phyloP scores from a whole-genome alignment of 495 filamentous ascomycete genomes.

The Annulohypoxylon moriforme region DNA sequence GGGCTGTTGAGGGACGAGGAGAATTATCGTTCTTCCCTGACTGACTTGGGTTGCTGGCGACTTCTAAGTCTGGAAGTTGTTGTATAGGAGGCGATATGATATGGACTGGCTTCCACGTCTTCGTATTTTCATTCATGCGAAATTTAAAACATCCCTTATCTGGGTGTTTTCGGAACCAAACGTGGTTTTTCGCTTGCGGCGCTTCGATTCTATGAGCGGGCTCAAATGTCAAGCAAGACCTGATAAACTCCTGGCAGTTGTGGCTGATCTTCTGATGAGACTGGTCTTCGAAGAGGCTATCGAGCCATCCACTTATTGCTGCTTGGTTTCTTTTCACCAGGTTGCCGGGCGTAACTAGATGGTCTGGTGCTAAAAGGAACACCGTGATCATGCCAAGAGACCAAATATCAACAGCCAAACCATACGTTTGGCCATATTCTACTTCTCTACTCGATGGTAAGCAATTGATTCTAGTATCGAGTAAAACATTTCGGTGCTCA shows the following conservation, averaged over 20 bases:
- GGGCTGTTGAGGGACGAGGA: conserved; percentile 54
- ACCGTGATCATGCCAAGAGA: conserved; percentile 42
- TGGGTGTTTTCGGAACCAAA: conserved; percentile 66
- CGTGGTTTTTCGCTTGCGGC: conserved; percentile 65
- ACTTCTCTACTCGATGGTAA: conserved; percentile 39
- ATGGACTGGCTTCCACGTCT: conserved; percentile 29
- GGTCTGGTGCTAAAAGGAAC: conserved; percentile 24
- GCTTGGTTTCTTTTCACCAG: conserved; percentile 44
- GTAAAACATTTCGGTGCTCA: conserved; percentile 55
- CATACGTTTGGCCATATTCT: conserved; percentile 35
- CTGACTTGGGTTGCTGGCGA: neutral
- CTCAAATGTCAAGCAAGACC: conserved; percentile 62
- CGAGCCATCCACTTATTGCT: conserved; percentile 36
- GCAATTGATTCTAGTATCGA: neutral
- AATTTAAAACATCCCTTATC: conserved; percentile 12
- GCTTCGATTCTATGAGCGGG: conserved; percentile 64
- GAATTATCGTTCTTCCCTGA: neutral
- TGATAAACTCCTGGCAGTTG: conserved; percentile 66
- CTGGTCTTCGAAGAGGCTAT: conserved; percentile 47
- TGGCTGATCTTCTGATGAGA: conserved; percentile 56
- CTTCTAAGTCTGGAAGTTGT: conserved; percentile 28
- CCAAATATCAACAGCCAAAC: conserved; percentile 58
- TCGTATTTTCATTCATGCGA: conserved; percentile 14
- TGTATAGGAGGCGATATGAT: conserved; percentile 32
- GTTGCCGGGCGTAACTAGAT: conserved; percentile 43